Conservation (phyloP, 192 early-diverging fungal genomes). For the Backusella macrospora region DNA sequence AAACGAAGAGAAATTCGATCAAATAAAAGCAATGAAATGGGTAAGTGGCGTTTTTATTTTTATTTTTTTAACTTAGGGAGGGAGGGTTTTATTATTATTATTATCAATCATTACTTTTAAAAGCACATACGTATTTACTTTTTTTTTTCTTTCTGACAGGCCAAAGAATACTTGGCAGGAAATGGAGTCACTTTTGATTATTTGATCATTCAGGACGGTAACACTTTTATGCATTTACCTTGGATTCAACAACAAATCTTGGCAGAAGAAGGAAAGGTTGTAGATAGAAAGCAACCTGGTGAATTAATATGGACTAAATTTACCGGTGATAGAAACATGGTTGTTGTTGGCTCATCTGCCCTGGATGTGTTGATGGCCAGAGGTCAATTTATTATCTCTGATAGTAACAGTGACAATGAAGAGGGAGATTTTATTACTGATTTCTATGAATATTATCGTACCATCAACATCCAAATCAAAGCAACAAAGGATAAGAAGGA, state of each 20-base stretch:
- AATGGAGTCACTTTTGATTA: slow-evolving; percentile 46
- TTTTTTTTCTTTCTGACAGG: slow-evolving; percentile 31
- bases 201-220: slow-evolving; percentile 41
- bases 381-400: slow-evolving; percentile 16
- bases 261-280: neutral
- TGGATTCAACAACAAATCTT: slow-evolving; percentile 31
- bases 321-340: slow-evolving; percentile 22
- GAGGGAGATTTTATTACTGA: slow-evolving; percentile 26
- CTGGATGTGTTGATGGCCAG: slow-evolving; percentile 31
- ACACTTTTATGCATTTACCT: slow-evolving; percentile 39
- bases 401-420: neutral
- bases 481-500: slow-evolving; percentile 6
- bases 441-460: slow-evolving; percentile 30
- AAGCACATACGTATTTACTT: too few species aligned
- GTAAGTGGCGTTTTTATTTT: slow-evolving; percentile 17
- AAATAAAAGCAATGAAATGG: slow-evolving; percentile 29
- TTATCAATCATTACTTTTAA: too few species aligned
- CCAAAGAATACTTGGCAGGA: slow-evolving; percentile 5
- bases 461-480: slow-evolving; percentile 13
- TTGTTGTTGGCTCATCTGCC: slow-evolving; percentile 38
- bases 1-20: slow-evolving; percentile 18
- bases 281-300: neutral
- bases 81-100: too few species aligned
- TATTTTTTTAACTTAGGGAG: slow-evolving; percentile 4
- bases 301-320: slow-evolving; percentile 8